Percentiles rank a stretch among this genome's conserved stretches.
Conservation (phyloP, 2,329 filamentous ascomycete genomes). For the Microcyclospora pomicola region DNA sequence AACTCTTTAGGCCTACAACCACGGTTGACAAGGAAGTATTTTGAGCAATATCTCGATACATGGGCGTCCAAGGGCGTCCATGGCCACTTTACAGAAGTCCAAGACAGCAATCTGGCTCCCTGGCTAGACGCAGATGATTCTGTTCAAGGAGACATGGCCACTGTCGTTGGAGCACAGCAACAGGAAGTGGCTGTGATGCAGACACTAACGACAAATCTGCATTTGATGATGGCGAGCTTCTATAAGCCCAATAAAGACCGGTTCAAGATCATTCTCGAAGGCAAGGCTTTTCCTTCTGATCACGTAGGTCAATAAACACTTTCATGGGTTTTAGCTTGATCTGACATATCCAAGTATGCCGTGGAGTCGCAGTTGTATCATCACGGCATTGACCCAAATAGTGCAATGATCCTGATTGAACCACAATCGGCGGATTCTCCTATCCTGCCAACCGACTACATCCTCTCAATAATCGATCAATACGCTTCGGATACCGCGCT, state of each 20-base stretch:
- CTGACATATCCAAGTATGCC: slow-evolving; percentile 48
- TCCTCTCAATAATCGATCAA: slow-evolving; percentile 58
- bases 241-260: slow-evolving; percentile 52
- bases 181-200: slow-evolving; percentile 80
- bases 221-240: slow-evolving; percentile 73
- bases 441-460: slow-evolving; percentile 56
- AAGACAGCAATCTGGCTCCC: slow-evolving; percentile 51
- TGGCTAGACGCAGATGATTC: slow-evolving; percentile 72
- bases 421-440: slow-evolving; percentile 38
- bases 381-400: slow-evolving; percentile 52
- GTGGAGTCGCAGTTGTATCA: slow-evolving; percentile 66
- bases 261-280: slow-evolving; percentile 78
- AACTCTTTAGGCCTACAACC: slow-evolving; percentile 84
- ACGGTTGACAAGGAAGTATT: slow-evolving; percentile 47
- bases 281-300: slow-evolving; percentile 80
- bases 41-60: slow-evolving; percentile 62
- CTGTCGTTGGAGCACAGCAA: slow-evolving; percentile 58
- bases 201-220: slow-evolving; percentile 67
- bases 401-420: slow-evolving; percentile 61
- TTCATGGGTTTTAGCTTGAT: slow-evolving; percentile 1
- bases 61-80: slow-evolving; percentile 77
- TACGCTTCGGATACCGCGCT: slow-evolving; percentile 62
- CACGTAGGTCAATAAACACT: slow-evolving; percentile 39
- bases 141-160: slow-evolving; percentile 54
- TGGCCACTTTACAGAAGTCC: slow-evolving; percentile 62